Evolutionary conservation across 306 rosid genomes (phyloP), one percentile per base, ranked within the genome.

Genomic region (Albizia julibrissin): DNA sequence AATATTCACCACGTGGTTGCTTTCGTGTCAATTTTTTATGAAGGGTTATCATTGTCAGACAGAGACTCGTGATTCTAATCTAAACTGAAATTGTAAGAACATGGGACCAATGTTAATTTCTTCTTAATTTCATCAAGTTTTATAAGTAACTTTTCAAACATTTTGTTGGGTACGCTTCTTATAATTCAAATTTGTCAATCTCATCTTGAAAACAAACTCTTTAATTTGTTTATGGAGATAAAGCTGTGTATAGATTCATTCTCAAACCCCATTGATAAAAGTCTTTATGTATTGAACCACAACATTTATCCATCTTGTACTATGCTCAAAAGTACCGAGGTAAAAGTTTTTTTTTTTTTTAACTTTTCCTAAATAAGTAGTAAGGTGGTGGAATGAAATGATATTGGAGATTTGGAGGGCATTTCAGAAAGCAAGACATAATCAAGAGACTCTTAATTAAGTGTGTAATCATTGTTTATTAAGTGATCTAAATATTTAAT

Each of bases 191-290:
- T 52, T 52, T 52, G 59, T 5, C 59, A 52, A 52, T 49, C n/a
- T 15, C n/a, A 37, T 37, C 8, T 37, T 37, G 8, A 6, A 37
- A 37, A 5, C 40, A 37, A 37, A 37, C 6, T 6, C 1, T 37
- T 29, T 29, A 29, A 1, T 29, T 37, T 37, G 8, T 1, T 37
- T 6, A 8, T 37, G 8, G 8, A 37, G 40, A 6, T 37, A 1
- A 37, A 37, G 0, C 1, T 37, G 40, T 6, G 40, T 37, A 37
- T 6, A 37, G 8, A 37, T 37, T 37, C 8, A 0, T 37, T 37
- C 8, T 37, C 6, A 37, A 0, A 37, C 0, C 8, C 0, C 1
- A 37, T 37, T 37, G 1, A 6, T 37, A 0, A 0, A 6, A 37
- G 40, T 37, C 40, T 37, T 3, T 37, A 0, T 37, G 1, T 6